phyloP scores from a whole-genome alignment of 371 early-diverging fungal genomes.

The Rhizopus delemar region DNA sequence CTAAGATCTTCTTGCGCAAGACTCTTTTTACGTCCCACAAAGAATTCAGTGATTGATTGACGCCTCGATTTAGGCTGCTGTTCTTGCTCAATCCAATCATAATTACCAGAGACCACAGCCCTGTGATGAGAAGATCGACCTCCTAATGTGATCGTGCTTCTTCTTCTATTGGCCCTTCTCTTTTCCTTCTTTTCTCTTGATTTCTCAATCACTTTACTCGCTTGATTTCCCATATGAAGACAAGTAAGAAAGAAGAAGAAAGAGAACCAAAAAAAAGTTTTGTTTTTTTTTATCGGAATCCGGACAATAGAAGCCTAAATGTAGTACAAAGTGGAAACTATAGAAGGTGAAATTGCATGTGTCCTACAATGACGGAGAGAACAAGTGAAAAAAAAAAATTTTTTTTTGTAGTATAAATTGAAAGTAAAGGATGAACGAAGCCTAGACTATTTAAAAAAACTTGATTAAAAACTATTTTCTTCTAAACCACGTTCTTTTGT shows the following conservation, averaged over 20 bases:
- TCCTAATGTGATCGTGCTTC: slow-evolving; percentile 42
- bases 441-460: too few relatives aligned
- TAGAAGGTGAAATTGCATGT: slow-evolving; percentile 4
- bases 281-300: slow-evolving; percentile 12
- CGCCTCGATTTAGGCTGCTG: slow-evolving; percentile 26
- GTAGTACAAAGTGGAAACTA: slow-evolving; percentile 12
- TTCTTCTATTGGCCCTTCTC: slow-evolving; percentile 23
- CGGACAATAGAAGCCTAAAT: slow-evolving; percentile 18
- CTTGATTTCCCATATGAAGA: slow-evolving; percentile 45
- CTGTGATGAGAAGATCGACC: slow-evolving; percentile 9
- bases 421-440: background rate
- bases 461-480: too few relatives aligned
- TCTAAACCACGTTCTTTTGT: background rate
- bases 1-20: slow-evolving; percentile 41
- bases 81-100: slow-evolving; percentile 49
- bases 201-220: slow-evolving; percentile 43
- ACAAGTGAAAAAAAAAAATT: slow-evolving; percentile 1
- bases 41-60: slow-evolving; percentile 52
- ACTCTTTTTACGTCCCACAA: slow-evolving; percentile 44
- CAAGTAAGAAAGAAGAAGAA: slow-evolving; percentile 6
- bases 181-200: slow-evolving; percentile 33
- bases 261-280: slow-evolving; percentile 3
- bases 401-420: background rate
- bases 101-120: slow-evolving; percentile 29
- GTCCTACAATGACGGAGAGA: background rate